Conservation (phyloP, 768 basidiomycete genomes). For the Lentinula guzmanii region DNA sequence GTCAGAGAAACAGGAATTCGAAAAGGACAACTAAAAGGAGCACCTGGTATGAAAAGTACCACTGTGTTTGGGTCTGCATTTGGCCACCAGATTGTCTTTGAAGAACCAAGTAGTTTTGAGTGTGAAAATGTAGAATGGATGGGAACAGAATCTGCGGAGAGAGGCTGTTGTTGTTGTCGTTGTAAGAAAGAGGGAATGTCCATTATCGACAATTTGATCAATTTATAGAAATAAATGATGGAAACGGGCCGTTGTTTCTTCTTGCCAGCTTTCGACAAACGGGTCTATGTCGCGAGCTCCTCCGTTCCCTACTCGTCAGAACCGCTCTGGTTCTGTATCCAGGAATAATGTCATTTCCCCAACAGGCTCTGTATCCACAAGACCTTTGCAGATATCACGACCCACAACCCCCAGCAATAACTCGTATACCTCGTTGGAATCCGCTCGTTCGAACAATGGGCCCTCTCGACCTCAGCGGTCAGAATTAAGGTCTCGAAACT, state of each 20-base stretch:
- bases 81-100: conserved; percentile 52
- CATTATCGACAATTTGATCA: neutral
- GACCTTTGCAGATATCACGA: conserved; percentile 59
- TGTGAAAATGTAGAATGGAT: conserved; percentile 33
- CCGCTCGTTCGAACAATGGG: conserved; percentile 24
- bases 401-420: conserved; percentile 48
- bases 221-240: neutral
- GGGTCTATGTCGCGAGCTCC: conserved; percentile 51
- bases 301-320: conserved; percentile 49
- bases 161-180: conserved; percentile 6
- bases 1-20: neutral
- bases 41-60: conserved; percentile 48
- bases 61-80: conserved; percentile 22
- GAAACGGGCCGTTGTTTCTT: neutral
- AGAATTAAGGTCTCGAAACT: conserved; percentile 50
- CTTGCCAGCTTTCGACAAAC: neutral
- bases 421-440: conserved; percentile 13
- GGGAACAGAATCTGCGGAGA: conserved; percentile 5
- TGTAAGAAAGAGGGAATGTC: conserved; percentile 7
- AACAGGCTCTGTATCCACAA: conserved; percentile 30
- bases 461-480: conserved; percentile 66
- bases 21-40: neutral
- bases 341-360: conserved; percentile 34
- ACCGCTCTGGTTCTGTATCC: conserved; percentile 35
- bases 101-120: conserved; percentile 27